A percentile compares a stretch with the other conserved stretches of the same genome.
phyloP scores from a whole-genome alignment of 805 yeast species.

The Candida anglica region DNA sequence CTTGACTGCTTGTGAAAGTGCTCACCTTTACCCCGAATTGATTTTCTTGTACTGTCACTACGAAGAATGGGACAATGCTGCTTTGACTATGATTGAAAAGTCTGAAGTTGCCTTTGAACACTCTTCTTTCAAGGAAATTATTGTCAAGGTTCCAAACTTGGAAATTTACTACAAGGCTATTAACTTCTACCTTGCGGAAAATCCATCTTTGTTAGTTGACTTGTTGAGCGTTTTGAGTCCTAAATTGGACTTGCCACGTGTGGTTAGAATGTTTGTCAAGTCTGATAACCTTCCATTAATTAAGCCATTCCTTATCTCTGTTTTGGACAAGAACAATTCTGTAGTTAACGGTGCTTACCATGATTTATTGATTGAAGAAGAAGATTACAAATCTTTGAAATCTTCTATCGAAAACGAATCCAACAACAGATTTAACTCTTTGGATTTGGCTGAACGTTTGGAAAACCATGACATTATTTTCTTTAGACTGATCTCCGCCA shows the following conservation, averaged over 20 bases:
- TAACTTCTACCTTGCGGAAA: constrained; percentile 87
- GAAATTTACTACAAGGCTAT: constrained; percentile 97
- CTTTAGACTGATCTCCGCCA: constrained; percentile 95
- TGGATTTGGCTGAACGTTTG: constrained; percentile 87
- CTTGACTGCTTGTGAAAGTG: constrained; percentile 85
- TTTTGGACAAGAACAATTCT: constrained; percentile 83
- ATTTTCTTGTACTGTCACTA: constrained; percentile 96
- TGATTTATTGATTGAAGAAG: constrained; percentile 92
- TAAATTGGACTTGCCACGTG: constrained; percentile 90
- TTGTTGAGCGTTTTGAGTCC: constrained; percentile 79
- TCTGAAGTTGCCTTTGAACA: constrained; percentile 93
- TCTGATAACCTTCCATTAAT: constrained; percentile 95
- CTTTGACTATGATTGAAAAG: constrained; percentile 92
- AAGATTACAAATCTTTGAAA: constrained; percentile 86
- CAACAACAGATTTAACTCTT: constrained; percentile 85
- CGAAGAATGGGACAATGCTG: constrained; percentile 99
- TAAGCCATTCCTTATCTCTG: constrained; percentile 91
- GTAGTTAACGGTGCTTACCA: constrained; percentile 95
- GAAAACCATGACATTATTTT: constrained; percentile 88
- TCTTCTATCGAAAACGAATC: constrained; percentile 74
- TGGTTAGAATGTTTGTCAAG: constrained; percentile 89
- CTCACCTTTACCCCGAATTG: constrained; percentile 95
- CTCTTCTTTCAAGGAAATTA: constrained; percentile 86
- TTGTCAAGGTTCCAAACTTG: constrained; percentile 91
- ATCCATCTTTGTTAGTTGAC: constrained; percentile 87